Evolutionary conservation across 148 eudicot genomes (phyloP).

Genomic region (Spergularia bocconei): DNA sequence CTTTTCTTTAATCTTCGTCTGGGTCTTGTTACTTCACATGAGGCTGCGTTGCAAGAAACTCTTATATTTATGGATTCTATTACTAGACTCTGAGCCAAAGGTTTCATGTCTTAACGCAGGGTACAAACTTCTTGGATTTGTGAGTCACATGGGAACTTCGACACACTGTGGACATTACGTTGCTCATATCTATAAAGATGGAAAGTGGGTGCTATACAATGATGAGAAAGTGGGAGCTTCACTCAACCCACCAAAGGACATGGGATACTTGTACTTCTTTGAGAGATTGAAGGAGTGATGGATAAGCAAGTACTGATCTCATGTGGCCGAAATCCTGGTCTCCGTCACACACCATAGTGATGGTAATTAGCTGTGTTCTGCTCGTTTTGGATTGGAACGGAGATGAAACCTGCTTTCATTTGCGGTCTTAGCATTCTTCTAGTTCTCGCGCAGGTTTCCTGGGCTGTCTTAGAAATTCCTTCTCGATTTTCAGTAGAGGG

Average conservation of each 20-base stretch:
- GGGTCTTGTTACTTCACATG: too few relatives aligned
- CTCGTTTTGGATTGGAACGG: too few relatives aligned
- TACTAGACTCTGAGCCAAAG: not conserved
- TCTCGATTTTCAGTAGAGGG: too few relatives aligned
- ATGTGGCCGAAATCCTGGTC: not conserved
- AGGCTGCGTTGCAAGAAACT: too few relatives aligned
- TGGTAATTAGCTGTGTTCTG: not conserved
- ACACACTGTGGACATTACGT: conserved; percentile 98
- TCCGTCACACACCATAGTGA: not conserved
- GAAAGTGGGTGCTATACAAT: conserved; percentile 88
- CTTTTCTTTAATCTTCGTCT: too few relatives aligned
- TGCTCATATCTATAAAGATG: conserved; percentile 85
- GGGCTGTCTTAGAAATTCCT: too few relatives aligned
- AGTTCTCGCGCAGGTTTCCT: too few relatives aligned
- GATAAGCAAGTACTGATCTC: not conserved
- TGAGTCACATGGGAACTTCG: conserved; percentile 95
- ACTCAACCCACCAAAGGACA: conserved; percentile 86
- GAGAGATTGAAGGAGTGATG: conserved; percentile 53
- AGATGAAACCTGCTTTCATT: too few relatives aligned
- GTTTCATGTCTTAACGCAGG: conserved; percentile 36
- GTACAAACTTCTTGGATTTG: conserved; percentile 76
- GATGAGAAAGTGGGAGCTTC: conserved; percentile 88
- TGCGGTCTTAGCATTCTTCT: too few relatives aligned
- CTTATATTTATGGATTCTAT: not conserved
- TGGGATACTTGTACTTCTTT: conserved; percentile 92